Percentiles rank a stretch among this genome's conserved stretches.
Evolutionary conservation across 371 early-diverging fungal genomes (phyloP).

Genomic region (Mortierella sp.): DNA sequence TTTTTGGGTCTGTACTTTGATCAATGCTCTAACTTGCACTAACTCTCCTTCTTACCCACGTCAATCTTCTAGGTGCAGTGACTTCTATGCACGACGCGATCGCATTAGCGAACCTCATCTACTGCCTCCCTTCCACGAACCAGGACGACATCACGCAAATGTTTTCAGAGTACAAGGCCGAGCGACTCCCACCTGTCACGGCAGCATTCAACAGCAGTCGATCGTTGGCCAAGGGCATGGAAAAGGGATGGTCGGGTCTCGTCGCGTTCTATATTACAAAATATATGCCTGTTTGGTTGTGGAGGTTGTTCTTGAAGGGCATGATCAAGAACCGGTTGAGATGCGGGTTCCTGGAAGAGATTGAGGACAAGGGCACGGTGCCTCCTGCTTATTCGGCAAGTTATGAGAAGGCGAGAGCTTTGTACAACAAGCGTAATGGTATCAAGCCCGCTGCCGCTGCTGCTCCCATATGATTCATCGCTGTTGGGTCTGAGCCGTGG

Average conservation of each 20-base stretch:
- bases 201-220: neutral
- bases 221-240: neutral
- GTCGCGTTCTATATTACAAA: neutral
- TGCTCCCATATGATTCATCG: no score
- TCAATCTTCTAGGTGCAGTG: neutral
- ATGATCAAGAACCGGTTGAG: neutral
- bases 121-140: neutral
- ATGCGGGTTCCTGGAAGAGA: neutral
- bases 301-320: neutral
- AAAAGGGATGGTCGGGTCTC: neutral
- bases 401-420: neutral
- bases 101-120: neutral
- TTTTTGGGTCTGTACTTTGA: neutral
- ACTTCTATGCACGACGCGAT: constrained; percentile 4
- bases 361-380: neutral
- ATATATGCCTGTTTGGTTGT: neutral
- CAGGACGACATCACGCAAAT: neutral
- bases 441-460: neutral
- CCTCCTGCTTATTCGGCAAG: neutral
- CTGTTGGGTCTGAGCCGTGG: no score
- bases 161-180: neutral
- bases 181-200: neutral
- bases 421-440: neutral
- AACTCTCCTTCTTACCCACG: no score
- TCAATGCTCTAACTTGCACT: neutral